A percentile compares a stretch with the other conserved stretches of the same genome.
These are phyloP conservation scores for Tremella fuciformis DNA, from an alignment of 768 basidiomycete species.

Conservation along the genomic window DNA sequence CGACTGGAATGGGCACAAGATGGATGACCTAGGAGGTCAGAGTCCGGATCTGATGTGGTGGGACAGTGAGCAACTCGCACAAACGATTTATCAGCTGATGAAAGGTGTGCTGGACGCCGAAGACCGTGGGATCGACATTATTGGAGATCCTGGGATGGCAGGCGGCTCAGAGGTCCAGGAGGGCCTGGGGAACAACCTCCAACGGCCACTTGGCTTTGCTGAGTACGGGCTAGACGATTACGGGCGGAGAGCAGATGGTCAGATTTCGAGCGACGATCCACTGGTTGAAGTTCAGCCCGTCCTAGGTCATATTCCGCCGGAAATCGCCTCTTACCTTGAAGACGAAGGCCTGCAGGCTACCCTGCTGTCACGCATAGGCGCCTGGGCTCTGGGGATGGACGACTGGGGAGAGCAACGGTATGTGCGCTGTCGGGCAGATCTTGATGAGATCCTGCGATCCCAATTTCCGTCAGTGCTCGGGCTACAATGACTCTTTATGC, in stretches of 20 bases:
- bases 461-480: not conserved
- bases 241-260: not conserved
- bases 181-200: not conserved
- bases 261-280: not conserved
- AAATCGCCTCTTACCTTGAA: not conserved
- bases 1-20: not conserved
- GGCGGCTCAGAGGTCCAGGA: not conserved
- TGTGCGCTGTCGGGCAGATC: not conserved
- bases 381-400: not conserved
- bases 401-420: not conserved
- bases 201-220: not conserved
- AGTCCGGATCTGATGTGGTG: not conserved
- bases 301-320: not conserved
- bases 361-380: not conserved
- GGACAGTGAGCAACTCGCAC: not conserved
- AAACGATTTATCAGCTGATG: not conserved
- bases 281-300: not conserved
- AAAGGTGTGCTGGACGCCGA: too few species aligned
- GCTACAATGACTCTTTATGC: not conserved
- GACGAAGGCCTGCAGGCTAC: not conserved
- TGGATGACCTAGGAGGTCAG: not conserved
- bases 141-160: not conserved
- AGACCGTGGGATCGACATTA: not conserved
- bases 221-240: constrained; percentile 6
- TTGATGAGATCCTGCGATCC: not conserved